These are phyloP conservation scores for Fomitopsis betulina DNA, from an alignment of 1,284 basidiomycete genomes.

Conservation along the genomic window DNA sequence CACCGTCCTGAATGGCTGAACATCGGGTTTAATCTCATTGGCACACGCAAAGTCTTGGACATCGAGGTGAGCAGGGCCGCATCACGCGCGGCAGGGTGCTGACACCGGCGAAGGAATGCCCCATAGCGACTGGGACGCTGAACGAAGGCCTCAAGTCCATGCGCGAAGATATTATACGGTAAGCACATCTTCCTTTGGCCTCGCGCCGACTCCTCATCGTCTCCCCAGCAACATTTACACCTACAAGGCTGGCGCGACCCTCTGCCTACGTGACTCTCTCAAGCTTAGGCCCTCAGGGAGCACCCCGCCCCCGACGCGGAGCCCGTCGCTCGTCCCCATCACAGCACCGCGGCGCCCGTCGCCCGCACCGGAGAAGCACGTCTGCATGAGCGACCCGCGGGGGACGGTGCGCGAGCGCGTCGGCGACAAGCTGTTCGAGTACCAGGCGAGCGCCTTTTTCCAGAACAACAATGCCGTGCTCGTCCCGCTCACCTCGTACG, in stretches of 20 bases:
- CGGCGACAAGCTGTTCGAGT: slow-evolving; percentile 80
- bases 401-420: slow-evolving; percentile 82
- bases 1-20: slow-evolving; percentile 59
- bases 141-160: slow-evolving; percentile 67
- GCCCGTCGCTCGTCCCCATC: not conserved
- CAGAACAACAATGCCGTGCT: slow-evolving; percentile 98
- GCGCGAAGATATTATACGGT: slow-evolving; percentile 70
- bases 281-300: slow-evolving; percentile 15
- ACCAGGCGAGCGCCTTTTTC: slow-evolving; percentile 89
- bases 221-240: slow-evolving; percentile 63
- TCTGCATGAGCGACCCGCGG: slow-evolving; percentile 85
- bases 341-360: not conserved
- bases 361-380: slow-evolving; percentile 41
- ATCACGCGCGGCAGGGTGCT: not conserved
- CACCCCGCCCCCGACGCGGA: not conserved
- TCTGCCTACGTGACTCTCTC: slow-evolving; percentile 89
- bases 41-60: slow-evolving; percentile 78
- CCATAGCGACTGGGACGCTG: slow-evolving; percentile 83
- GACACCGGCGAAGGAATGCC: slow-evolving; percentile 68
- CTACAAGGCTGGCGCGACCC: slow-evolving; percentile 88
- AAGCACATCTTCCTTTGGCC: slow-evolving; percentile 17
- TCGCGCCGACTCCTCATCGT: slow-evolving; percentile 5
- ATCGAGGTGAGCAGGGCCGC: slow-evolving; percentile 70
- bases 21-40: slow-evolving; percentile 89
- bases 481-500: slow-evolving; percentile 77